Base-by-base conservation (phyloP, 208 protist genomes). In the Angomonas desouzai region DNA sequence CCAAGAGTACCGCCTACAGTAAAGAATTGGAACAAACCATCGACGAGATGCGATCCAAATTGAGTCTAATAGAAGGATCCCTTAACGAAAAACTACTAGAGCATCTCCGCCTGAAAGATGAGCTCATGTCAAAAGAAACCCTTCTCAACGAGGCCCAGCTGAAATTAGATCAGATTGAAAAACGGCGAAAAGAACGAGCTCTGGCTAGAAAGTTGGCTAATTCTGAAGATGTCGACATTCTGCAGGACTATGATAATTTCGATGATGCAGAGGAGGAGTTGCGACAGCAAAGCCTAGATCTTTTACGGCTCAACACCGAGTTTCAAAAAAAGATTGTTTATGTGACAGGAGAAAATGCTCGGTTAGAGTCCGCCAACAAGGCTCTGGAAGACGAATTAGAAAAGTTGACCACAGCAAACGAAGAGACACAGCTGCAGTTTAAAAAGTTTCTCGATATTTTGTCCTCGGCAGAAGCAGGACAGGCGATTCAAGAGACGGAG, bases 371-470 rank as follows among this genome's bases (percentile, higher is more conserved):
- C 3, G 40, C 48, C 29, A 53, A 49, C 9, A 62, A 62, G 43
- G 48, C 55, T 0, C 43, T 58, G 1, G 64, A 77, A 34, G 68
- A 83, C 18, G 64, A 73, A 23, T 43, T 73, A 33, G 59, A 86
- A 43, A 64, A 73, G 43, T 43, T 86, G 4, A 56, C 32, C 23
- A 62, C 72, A 29, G 62, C 48, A 20, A 47, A 74, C 64, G 62
- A 62, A 1, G 58, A 65, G 32, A 38, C 58, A 18, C 48, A 60
- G 6, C 20, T 38, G 30, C 33, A 63, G 47, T 40, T 27, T 36
- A 48, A 64, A n/a, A 36, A 59, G 22, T 51, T 60, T 18, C 22
- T 18, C 38, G 34, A 27, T 1, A 57, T 55, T 30, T 16, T 56
- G 13, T 59, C 30, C 18, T 57, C 45, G 29, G 32, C 28, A 38